Evolutionary conservation across 1,284 basidiomycete genomes (phyloP).

Genomic region (Trichosporon sp.): DNA sequence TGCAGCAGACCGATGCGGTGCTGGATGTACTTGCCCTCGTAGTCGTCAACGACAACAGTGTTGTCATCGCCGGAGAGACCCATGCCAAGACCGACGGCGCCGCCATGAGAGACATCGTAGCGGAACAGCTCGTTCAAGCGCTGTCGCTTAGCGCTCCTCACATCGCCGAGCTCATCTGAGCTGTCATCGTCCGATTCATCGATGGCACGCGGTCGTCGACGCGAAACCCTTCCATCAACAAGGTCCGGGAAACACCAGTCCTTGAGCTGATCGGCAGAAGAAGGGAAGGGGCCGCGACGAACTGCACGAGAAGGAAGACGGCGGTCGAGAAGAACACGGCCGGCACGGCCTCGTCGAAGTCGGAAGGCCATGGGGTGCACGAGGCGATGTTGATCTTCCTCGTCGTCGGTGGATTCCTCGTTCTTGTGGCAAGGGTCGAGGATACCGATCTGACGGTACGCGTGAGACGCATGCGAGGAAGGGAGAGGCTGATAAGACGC

Average conservation of each 20-base stretch:
- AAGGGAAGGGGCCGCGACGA: conserved; percentile 37
- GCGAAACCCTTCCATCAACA: conserved; percentile 25
- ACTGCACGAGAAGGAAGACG: conserved; percentile 57
- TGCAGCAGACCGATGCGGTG: conserved; percentile 47
- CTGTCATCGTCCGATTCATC: conserved; percentile 40
- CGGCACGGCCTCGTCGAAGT: conserved; percentile 76
- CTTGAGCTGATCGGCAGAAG: conserved; percentile 33
- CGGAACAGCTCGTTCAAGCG: conserved; percentile 51
- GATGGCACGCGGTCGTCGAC: conserved; percentile 43
- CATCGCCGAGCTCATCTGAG: conserved; percentile 27
- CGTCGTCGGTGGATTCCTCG: conserved; percentile 42
- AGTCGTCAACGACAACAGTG: conserved; percentile 56
- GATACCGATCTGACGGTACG: conserved; percentile 53
- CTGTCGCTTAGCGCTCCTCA: conserved; percentile 33
- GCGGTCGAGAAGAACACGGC: conserved; percentile 76
- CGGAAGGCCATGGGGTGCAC: conserved; percentile 62
- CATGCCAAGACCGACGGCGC: conserved; percentile 55
- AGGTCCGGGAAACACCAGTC: conserved; percentile 47
- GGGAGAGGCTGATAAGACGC: conserved; percentile 68
- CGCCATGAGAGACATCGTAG: conserved; percentile 51
- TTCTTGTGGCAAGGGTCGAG: conserved; percentile 46
- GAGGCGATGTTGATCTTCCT: conserved; percentile 41
- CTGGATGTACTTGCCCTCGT: conserved; percentile 53
- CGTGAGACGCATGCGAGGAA: conserved; percentile 58
- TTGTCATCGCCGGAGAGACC: conserved; percentile 52